Evolutionary conservation across 2,329 filamentous ascomycete genomes (phyloP).

Genomic region (Ophiostoma piceae): DNA sequence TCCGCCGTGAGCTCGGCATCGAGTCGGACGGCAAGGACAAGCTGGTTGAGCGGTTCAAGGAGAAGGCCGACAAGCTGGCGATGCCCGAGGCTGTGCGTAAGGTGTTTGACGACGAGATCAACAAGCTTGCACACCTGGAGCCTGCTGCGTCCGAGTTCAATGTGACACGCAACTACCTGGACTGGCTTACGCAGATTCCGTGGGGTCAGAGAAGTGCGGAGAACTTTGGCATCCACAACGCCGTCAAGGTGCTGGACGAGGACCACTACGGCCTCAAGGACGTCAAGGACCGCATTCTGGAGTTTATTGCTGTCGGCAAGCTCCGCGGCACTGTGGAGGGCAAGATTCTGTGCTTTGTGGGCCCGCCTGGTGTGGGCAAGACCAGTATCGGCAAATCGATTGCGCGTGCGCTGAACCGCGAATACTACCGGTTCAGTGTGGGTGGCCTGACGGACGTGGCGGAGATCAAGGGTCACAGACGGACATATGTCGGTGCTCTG

Average conservation of each 20-base stretch:
- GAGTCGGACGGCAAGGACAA: constrained; percentile 99
- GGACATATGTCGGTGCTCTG: constrained; percentile 92
- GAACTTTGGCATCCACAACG: constrained; percentile 92
- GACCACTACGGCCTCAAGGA: constrained; percentile 97
- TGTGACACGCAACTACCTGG: constrained; percentile 94
- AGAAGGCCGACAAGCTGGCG: constrained; percentile 85
- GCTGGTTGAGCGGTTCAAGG: constrained; percentile 93
- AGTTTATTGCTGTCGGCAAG: constrained; percentile 98
- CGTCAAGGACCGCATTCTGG: constrained; percentile 95
- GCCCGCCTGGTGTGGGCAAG: constrained; percentile 94
- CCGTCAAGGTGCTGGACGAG: constrained; percentile 84
- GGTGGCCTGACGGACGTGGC: constrained; percentile 95
- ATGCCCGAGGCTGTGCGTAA: constrained; percentile 97
- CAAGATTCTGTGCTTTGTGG: constrained; percentile 97
- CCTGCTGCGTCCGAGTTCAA: constrained; percentile 97
- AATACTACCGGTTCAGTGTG: constrained; percentile 98
- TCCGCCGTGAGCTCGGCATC: constrained; percentile 87
- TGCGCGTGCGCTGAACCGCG: constrained; percentile 83
- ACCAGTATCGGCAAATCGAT: constrained; percentile 99
- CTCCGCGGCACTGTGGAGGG: constrained; percentile 94
- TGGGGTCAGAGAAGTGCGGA: constrained; percentile 95
- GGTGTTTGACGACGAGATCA: constrained; percentile 96
- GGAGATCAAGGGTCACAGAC: constrained; percentile 95
- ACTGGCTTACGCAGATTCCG: constrained; percentile 97
- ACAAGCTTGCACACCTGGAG: constrained; percentile 92